Evolutionary conservation across 805 yeast species (phyloP).

Genomic region (Barnettozyma wickerhamii): DNA sequence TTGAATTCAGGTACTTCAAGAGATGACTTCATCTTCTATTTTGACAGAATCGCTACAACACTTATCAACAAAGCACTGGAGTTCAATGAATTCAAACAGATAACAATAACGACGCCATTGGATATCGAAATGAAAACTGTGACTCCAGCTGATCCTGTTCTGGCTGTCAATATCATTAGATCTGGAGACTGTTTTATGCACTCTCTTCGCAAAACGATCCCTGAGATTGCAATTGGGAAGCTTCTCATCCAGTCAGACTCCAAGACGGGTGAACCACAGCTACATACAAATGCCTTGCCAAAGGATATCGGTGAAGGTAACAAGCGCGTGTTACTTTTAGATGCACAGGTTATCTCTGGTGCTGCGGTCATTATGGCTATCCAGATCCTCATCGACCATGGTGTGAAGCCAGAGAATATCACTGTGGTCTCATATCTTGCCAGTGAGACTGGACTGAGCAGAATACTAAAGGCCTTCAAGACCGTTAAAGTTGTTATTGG

Average conservation of each 20-base stretch:
- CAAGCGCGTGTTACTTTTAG: conserved; percentile 61
- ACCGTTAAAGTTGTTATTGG: conserved; percentile 67
- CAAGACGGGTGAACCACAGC: conserved; percentile 88
- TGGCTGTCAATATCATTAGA: conserved; percentile 77
- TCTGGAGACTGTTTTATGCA: conserved; percentile 92
- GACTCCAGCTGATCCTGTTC: conserved; percentile 39
- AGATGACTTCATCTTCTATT: conserved; percentile 81
- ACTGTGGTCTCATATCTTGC: conserved; percentile 67
- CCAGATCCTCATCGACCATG: conserved; percentile 81
- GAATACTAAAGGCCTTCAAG: conserved; percentile 67
- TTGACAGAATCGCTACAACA: conserved; percentile 74
- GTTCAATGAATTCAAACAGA: conserved; percentile 34
- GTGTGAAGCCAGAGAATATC: conserved; percentile 56
- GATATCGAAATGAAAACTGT: conserved; percentile 27
- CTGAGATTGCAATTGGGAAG: conserved; percentile 79
- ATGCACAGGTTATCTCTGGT: conserved; percentile 87
- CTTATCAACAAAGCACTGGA: conserved; percentile 69
- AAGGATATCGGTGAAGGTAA: conserved; percentile 21
- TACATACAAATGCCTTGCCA: conserved; percentile 80
- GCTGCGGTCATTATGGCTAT: conserved; percentile 95
- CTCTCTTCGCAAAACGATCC: conserved; percentile 69
- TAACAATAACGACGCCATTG: conserved; percentile 39
- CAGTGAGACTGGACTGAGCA: conserved; percentile 71
- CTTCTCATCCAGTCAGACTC: conserved; percentile 84
- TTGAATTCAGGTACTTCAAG: conserved; percentile 50